A percentile compares a stretch with the other conserved stretches of the same genome.
phyloP scores from a whole-genome alignment of 768 basidiomycete genomes.

The Hygrocybe coccinea region DNA sequence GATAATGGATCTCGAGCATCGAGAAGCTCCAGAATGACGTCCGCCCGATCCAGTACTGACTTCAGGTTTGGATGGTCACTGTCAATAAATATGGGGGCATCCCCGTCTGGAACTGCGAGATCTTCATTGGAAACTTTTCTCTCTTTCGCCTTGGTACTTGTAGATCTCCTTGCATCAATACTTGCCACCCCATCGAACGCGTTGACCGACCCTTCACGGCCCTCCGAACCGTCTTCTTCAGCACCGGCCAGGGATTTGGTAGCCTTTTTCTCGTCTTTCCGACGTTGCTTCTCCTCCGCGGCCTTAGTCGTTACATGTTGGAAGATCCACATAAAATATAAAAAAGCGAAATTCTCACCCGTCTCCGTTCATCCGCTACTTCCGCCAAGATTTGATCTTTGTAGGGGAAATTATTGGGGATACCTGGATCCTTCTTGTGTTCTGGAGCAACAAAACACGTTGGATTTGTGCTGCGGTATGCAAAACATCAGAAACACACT shows the following conservation, averaged over 20 bases:
- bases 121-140: constrained; percentile 21
- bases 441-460: constrained; percentile 37
- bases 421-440: constrained; percentile 85
- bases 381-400: constrained; percentile 94
- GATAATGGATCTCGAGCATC: constrained; percentile 81
- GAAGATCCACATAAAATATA: not conserved
- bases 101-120: constrained; percentile 43
- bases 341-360: constrained; percentile 41
- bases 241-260: constrained; percentile 17
- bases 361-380: constrained; percentile 72
- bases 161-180: constrained; percentile 38
- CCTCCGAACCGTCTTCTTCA: constrained; percentile 26
- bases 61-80: constrained; percentile 56
- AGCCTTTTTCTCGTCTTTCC: constrained; percentile 62
- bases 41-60: constrained; percentile 68
- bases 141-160: constrained; percentile 32
- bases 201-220: constrained; percentile 27
- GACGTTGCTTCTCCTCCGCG: constrained; percentile 68
- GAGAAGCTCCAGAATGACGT: constrained; percentile 75
- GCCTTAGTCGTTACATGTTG: constrained; percentile 39
- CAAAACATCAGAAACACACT: constrained; percentile 45
- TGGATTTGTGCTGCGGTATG: not conserved
- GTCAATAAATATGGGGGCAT: constrained; percentile 59
- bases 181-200: constrained; percentile 46
- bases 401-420: constrained; percentile 89